A percentile compares a stretch with the other conserved stretches of the same genome.
These are phyloP conservation scores for Mesotaenium endlicherianum DNA, from an alignment of 139 green algal species.

Conservation along the genomic window DNA sequence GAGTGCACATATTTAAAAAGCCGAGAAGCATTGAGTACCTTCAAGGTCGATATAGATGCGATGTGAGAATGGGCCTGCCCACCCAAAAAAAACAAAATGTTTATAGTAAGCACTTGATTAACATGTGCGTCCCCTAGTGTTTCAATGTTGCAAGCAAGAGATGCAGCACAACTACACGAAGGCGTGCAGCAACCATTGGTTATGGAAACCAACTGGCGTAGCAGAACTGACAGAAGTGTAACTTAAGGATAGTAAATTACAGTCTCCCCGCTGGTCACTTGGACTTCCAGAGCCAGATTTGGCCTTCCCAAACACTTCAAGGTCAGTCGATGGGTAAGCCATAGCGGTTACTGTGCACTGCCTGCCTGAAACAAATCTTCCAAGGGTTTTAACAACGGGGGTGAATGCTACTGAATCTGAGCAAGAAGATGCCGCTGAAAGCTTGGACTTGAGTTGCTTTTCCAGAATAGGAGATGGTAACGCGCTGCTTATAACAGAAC, in stretches of 20 bases:
- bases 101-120: not conserved
- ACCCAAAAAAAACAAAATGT: not conserved
- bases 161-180: not conserved
- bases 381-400: too few relatives aligned
- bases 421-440: too few relatives aligned
- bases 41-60: conserved; percentile 37
- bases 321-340: too few relatives aligned
- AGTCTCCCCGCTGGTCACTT: conserved; percentile 9
- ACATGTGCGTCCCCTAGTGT: not conserved
- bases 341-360: too few relatives aligned
- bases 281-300: not conserved
- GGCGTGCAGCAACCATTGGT: not conserved
- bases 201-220: not conserved
- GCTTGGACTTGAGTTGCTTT: too few relatives aligned
- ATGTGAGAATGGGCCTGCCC: conserved; percentile 42
- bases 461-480: too few relatives aligned
- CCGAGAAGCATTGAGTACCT: not conserved
- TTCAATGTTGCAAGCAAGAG: not conserved
- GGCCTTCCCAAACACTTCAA: conserved; percentile 40
- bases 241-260: conserved; percentile 18
- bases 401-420: too few relatives aligned
- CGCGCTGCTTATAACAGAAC: too few relatives aligned
- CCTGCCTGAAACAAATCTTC: too few relatives aligned
- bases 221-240: not conserved
- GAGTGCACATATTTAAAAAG: not conserved